A percentile compares a stretch with the other conserved stretches of the same genome.
These are phyloP conservation scores for Conticribra weissflogii DNA, from an alignment of 108 stramenopile genomes.

Conservation along the genomic window DNA sequence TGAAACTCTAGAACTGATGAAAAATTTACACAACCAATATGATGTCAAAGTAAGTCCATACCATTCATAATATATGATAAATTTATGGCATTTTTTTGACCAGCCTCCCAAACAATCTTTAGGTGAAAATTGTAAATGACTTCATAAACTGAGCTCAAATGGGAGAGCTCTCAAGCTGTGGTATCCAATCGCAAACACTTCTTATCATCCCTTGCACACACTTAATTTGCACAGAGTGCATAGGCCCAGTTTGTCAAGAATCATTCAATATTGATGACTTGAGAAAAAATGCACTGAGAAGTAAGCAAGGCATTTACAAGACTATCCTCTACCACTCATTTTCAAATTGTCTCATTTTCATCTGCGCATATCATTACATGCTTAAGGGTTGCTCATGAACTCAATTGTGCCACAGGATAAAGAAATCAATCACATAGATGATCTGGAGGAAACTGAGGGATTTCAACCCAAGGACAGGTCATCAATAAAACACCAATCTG, in stretches of 20 bases:
- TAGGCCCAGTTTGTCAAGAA: conserved; percentile 48
- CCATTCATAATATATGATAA: too few relatives aligned
- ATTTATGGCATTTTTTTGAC: too few relatives aligned
- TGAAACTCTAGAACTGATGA: conserved; percentile 70
- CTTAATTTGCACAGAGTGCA: conserved; percentile 87
- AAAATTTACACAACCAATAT: conserved; percentile 41
- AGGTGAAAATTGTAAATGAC: conserved; percentile 45
- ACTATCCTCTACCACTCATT: background rate
- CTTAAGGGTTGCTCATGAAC: background rate
- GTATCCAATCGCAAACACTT: conserved; percentile 62
- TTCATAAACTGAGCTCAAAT: conserved; percentile 58
- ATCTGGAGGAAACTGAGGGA: conserved; percentile 15
- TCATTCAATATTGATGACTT: conserved; percentile 82
- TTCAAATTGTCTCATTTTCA: background rate
- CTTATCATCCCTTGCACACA: conserved; percentile 77
- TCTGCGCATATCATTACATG: too few relatives aligned
- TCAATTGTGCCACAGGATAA: background rate
- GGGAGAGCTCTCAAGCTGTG: conserved; percentile 67
- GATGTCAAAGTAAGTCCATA: conserved; percentile 46
- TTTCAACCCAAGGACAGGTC: conserved; percentile 18
- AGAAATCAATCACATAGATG: conserved; percentile 2
- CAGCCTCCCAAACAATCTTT: too few relatives aligned
- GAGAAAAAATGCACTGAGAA: conserved; percentile 12
- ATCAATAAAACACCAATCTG: conserved; percentile 40
- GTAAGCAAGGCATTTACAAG: background rate